Base-by-base conservation (phyloP, 1,139 yeast genomes). In the Meyerozyma smithsonii region DNA sequence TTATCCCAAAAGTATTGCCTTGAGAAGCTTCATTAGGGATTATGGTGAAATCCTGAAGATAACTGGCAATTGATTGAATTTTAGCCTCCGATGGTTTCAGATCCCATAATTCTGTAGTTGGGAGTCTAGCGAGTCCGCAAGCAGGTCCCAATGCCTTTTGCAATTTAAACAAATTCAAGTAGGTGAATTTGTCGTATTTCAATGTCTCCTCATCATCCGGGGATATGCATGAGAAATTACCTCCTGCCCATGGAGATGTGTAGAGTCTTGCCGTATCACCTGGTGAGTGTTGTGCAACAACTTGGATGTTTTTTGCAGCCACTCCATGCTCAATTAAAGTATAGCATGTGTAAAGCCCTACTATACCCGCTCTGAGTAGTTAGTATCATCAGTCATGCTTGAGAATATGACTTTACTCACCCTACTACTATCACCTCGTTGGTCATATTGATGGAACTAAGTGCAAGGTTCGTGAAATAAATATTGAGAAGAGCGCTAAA, bases 301-400 rank as follows among this genome's bases (percentile, higher is more conserved):
- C 44, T 2, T 45, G 21, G 26, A 57, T 54, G 0, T 42, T 16
- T 2, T 34, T 30, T 3, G 55, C 43, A 2, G 42, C 46, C 2
- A 46, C 39, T 2, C 55, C 56, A 8, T 44, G 40, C 17, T 56
- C 54, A 25, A 55, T 35, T 18, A 60, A 49, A n/a, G 43, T 39
- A 37, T 46, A 55, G 5, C 51, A 54, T 15, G 64, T 59, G 37
- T 58, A 58, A 11, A 85, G 69, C 23, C 94, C 94, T 41, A 81
- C 66, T 36, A 85, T 79, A 15, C 95, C 95, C 3, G 87, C 72
- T 11, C 86, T 68, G 36, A 16, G 15, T n/a, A 12, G 25, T 39
- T 38, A 35, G 36, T 39, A 38, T 15, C 12, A 43, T 4, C 25
- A 11, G 43, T 4, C 25, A 11, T 12, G 25, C n/a, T 11, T 23